These are phyloP conservation scores for Quercus ilex DNA, from an alignment of 306 rosid genomes.

Conservation along the genomic window DNA sequence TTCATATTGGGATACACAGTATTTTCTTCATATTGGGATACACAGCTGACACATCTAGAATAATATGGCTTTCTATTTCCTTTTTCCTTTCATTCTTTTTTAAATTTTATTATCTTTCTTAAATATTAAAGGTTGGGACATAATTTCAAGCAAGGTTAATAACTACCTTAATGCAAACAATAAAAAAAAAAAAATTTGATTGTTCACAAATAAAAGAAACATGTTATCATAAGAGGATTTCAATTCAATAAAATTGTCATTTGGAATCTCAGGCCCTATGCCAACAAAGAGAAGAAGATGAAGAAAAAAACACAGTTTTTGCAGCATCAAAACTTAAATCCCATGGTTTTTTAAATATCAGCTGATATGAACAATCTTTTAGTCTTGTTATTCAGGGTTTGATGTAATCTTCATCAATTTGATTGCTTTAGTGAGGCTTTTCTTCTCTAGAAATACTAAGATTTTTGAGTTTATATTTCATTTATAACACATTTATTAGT, in stretches of 20 bases:
- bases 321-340: too few species aligned
- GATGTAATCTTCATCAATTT: slow-evolving; percentile 8
- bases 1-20: not conserved
- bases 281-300: too few species aligned
- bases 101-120: not conserved
- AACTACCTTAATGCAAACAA: not conserved
- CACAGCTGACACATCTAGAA: not conserved
- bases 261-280: too few species aligned
- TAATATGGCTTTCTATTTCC: not conserved
- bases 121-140: not conserved
- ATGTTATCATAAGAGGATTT: not conserved
- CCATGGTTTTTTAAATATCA: too few species aligned
- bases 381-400: too few species aligned
- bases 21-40: not conserved
- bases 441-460: not conserved
- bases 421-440: slow-evolving; percentile 1
- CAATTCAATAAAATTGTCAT: not conserved
- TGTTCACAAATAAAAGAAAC: not conserved
- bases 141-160: not conserved
- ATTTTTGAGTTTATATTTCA: not conserved
- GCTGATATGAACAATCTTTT: too few species aligned
- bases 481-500: not conserved
- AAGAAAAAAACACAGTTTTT: too few species aligned
- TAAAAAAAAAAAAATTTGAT: not conserved
- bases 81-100: not conserved